Evolutionary conservation across 1,284 basidiomycete genomes (phyloP), one percentile per base, ranked within the genome.

Genomic region (Cryptococcus sp.): DNA sequence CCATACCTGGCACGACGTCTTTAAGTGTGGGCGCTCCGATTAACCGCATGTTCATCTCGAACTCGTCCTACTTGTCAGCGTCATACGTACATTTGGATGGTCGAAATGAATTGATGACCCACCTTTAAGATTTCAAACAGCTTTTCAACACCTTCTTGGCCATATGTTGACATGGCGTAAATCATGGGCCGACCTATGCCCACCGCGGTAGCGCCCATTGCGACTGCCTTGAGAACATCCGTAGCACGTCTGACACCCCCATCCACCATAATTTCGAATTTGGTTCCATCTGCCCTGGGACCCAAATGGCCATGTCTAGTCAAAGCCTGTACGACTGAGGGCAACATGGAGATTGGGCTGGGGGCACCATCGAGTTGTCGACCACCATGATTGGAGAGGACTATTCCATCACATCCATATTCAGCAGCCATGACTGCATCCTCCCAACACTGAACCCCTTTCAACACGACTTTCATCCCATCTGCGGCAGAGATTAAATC

Each of bases 401-500:
- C 92, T 46, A 94, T 82, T 7, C 92, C 92, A 2, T 85, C 83
- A 41, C 87, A 75, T 4, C 88, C 88, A 0, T 77, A 75, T 63
- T 97, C 91, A 61, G 91, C 91, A 2, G 93, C 93, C 63, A 85
- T 78, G 0, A 97, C 80, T 0, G 90, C 88, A 69, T 97, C 91
- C 82, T 94, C 91, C 88, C 89, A 93, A 62, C 85, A 85, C 72
- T 93, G 91, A 2, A 96, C 88, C 51, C 92, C 91, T 73, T 97
- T 98, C 48, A 97, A 78, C 54, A 96, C 83, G 53, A 98, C 78
- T 14, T 92, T 91, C 88, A 96, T 91, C 19, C 59, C 63, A 62
- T 84, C 86, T 0, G 93, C 94, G 57, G 94, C 91, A 59, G 81
- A 83, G 73, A 85, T 85, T 75, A 98, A 90, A 83, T 91, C 94